These are phyloP conservation scores for Pseudocercospora eumusae DNA, from an alignment of 2,329 filamentous ascomycete genomes.

Conservation along the genomic window DNA sequence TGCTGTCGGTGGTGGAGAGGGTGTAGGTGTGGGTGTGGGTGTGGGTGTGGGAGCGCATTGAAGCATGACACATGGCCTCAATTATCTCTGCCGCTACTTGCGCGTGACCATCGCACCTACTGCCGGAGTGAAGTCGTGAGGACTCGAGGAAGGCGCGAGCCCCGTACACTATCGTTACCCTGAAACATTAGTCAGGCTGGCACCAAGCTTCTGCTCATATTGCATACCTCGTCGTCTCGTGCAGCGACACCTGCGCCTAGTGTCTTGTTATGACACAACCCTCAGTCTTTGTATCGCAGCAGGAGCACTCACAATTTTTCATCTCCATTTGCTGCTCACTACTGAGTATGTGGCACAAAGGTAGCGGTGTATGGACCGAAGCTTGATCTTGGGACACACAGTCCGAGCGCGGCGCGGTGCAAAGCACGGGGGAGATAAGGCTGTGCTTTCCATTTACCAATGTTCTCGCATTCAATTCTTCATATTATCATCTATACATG, in stretches of 20 bases:
- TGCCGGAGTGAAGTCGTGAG: conserved; percentile 1
- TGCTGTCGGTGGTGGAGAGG: neutral
- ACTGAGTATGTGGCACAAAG: neutral
- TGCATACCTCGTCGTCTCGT: neutral
- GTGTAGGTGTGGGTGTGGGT: too few relatives aligned
- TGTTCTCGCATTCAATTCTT: neutral
- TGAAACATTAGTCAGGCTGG: neutral
- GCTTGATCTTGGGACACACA: neutral
- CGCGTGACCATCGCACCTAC: conserved; percentile 1
- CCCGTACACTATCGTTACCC: neutral
- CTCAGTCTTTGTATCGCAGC: neutral
- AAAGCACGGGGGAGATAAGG: neutral
- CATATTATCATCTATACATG: neutral
- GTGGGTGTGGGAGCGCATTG: neutral
- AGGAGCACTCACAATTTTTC: neutral
- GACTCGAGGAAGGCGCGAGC: neutral
- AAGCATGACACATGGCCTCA: neutral
- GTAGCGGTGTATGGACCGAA: neutral
- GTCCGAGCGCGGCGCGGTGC: conserved; percentile 6
- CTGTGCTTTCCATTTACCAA: neutral
- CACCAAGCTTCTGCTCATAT: neutral
- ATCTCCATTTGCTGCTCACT: neutral
- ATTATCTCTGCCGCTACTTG: neutral
- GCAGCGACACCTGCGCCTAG: neutral
- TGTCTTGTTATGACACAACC: neutral